These are phyloP conservation scores for Cytospora paraplurivora DNA, from an alignment of 2,329 filamentous ascomycete species.

Conservation along the genomic window DNA sequence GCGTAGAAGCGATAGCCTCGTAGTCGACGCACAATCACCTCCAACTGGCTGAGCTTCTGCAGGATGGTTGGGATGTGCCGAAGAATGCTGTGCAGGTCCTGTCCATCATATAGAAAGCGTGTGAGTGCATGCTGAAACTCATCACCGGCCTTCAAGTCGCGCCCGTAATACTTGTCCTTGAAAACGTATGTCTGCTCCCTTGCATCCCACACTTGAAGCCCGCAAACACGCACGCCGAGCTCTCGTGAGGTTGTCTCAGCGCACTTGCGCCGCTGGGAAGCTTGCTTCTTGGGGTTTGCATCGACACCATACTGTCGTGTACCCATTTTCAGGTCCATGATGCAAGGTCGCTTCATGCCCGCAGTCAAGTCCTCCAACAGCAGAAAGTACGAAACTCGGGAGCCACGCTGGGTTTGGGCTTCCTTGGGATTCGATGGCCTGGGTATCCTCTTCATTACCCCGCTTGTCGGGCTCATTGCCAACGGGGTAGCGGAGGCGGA, in stretches of 20 bases:
- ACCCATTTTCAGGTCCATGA: conserved; percentile 98
- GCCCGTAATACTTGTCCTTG: conserved; percentile 96
- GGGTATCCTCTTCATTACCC: conserved; percentile 49
- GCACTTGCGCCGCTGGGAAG: conserved; percentile 91
- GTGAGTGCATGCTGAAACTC: conserved; percentile 90
- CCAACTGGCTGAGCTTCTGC: conserved; percentile 79
- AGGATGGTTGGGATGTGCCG: conserved; percentile 87
- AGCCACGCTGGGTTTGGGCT: conserved; percentile 63
- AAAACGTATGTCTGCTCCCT: conserved; percentile 85
- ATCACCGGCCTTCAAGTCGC: conserved; percentile 79
- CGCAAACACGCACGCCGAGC: conserved; percentile 90
- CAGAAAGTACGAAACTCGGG: conserved; percentile 87
- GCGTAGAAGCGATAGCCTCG: conserved; percentile 93
- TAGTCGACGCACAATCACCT: conserved; percentile 77
- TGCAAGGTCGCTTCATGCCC: conserved; percentile 94
- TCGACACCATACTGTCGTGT: conserved; percentile 96
- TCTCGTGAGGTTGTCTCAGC: conserved; percentile 87
- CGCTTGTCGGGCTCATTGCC: conserved; percentile 42
- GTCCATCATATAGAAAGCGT: conserved; percentile 87
- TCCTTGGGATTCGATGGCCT: conserved; percentile 76
- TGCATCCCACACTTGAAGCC: conserved; percentile 94
- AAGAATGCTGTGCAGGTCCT: conserved; percentile 76
- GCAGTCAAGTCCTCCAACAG: conserved; percentile 93
- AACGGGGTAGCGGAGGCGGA: conserved; percentile 38
- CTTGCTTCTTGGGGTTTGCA: conserved; percentile 86